Conservation (phyloP, 2,329 filamentous ascomycete genomes). For the Nothopassalora personata region DNA sequence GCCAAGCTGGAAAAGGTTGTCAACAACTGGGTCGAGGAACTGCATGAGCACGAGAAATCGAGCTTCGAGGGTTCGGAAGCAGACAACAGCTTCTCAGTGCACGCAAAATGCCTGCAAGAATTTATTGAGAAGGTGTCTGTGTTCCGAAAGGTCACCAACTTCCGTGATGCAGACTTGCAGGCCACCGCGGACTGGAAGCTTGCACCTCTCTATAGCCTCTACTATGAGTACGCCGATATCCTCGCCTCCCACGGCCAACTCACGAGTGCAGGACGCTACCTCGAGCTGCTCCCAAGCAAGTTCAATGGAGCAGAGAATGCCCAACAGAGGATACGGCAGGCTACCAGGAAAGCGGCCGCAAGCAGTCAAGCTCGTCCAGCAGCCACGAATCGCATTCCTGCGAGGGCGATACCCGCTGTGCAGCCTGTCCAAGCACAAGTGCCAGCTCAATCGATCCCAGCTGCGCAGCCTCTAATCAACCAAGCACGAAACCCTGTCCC, state of each 20-base stretch:
- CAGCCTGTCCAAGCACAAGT: conserved; percentile 35
- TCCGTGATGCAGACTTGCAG: conserved; percentile 69
- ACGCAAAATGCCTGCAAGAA: conserved; percentile 79
- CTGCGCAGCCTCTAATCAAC: conserved; percentile 39
- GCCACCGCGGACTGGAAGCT: conserved; percentile 83
- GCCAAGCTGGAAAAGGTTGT: conserved; percentile 98
- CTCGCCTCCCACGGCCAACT: conserved; percentile 85
- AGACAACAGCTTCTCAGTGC: conserved; percentile 84
- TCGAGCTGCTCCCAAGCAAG: conserved; percentile 74
- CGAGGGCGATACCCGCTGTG: conserved; percentile 16
- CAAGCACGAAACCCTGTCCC: conserved; percentile 29
- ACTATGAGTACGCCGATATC: conserved; percentile 94
- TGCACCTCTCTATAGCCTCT: conserved; percentile 81
- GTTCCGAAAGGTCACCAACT: conserved; percentile 90
- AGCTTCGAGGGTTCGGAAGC: conserved; percentile 55
- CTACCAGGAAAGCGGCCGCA: conserved; percentile 54
- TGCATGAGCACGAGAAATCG: conserved; percentile 75
- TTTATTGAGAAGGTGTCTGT: conserved; percentile 98
- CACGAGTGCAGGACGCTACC: conserved; percentile 80
- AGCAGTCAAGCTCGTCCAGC: conserved; percentile 29
- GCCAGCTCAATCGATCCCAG: conserved; percentile 24
- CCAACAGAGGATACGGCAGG: conserved; percentile 75
- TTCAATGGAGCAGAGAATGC: conserved; percentile 86
- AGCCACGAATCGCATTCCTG: conserved; percentile 27
- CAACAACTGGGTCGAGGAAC: conserved; percentile 84